Evolutionary conservation across 179 eudicot genomes (phyloP).

Genomic region (Monotropa hypopitys): DNA sequence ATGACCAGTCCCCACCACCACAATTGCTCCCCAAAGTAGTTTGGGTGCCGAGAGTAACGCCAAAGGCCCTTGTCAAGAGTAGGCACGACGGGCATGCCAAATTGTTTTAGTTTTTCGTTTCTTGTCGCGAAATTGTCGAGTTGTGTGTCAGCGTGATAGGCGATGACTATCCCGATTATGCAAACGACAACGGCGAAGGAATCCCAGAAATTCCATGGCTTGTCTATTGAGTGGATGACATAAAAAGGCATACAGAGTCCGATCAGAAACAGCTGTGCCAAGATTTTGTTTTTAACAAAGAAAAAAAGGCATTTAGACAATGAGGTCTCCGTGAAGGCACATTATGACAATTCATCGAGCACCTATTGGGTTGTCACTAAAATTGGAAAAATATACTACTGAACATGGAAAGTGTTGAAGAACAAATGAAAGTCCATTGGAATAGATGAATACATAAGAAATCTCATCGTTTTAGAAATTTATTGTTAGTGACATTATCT

Average conservation of each 20-base stretch:
- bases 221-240: conserved; percentile 46
- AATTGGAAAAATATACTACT: neutral
- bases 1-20: conserved; percentile 98
- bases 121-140: conserved; percentile 42
- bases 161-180: conserved; percentile 44
- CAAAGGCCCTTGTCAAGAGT: conserved; percentile 67
- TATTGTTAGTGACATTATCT: no score
- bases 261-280: conserved; percentile 52
- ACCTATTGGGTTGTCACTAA: neutral
- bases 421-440: neutral
- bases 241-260: conserved; percentile 70
- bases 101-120: conserved; percentile 41
- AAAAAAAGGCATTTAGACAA: neutral
- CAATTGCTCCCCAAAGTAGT: conserved; percentile 90
- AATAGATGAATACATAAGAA: neutral
- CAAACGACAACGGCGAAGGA: conserved; percentile 40
- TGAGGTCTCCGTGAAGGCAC: neutral
- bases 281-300: neutral
- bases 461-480: neutral
- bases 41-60: conserved; percentile 85
- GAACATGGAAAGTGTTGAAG: neutral
- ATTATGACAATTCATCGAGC: neutral
- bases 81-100: conserved; percentile 36
- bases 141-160: conserved; percentile 77
- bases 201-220: conserved; percentile 57